Evolutionary conservation across 73 alveolate species (phyloP).

Genomic region (Paraurostyla sp.): DNA sequence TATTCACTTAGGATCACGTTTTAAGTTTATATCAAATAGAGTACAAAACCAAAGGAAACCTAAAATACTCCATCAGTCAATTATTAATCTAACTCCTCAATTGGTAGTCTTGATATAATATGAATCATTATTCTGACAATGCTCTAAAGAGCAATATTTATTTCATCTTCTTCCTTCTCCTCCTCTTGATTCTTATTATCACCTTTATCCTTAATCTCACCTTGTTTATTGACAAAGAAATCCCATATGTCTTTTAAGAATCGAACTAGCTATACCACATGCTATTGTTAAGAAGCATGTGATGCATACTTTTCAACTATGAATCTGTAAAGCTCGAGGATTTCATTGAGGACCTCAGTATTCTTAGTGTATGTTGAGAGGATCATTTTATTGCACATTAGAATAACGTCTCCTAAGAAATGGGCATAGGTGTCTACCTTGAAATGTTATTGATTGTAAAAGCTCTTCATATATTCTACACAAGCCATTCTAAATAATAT

Average conservation of each 20-base stretch:
- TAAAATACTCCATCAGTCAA: not conserved
- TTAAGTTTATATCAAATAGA: not conserved
- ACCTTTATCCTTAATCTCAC: not conserved
- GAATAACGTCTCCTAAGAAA: conserved; percentile 19
- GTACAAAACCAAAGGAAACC: not conserved
- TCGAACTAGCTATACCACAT: not conserved
- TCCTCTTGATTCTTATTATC: conserved; percentile 47
- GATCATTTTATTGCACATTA: conserved; percentile 55
- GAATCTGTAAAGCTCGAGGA: conserved; percentile 57
- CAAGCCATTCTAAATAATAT: conserved; percentile 58
- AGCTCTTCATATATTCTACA: conserved; percentile 52
- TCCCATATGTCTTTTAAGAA: conserved; percentile 52
- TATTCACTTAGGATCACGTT: conserved; percentile 16
- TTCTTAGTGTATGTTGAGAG: not conserved
- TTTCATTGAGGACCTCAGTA: conserved; percentile 50
- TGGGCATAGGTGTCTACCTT: conserved; percentile 1
- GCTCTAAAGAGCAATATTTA: conserved; percentile 11
- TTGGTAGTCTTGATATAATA: conserved; percentile 27
- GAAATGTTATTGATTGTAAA: conserved; percentile 52
- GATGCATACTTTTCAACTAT: conserved; percentile 61
- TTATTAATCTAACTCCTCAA: not conserved
- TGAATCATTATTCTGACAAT: conserved; percentile 40
- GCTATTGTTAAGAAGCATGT: conserved; percentile 42
- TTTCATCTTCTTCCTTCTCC: conserved; percentile 47
- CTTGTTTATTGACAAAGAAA: conserved; percentile 16